These are phyloP conservation scores for Vanrija sp. DNA, from an alignment of 1,284 basidiomycete species.

Conservation along the genomic window DNA sequence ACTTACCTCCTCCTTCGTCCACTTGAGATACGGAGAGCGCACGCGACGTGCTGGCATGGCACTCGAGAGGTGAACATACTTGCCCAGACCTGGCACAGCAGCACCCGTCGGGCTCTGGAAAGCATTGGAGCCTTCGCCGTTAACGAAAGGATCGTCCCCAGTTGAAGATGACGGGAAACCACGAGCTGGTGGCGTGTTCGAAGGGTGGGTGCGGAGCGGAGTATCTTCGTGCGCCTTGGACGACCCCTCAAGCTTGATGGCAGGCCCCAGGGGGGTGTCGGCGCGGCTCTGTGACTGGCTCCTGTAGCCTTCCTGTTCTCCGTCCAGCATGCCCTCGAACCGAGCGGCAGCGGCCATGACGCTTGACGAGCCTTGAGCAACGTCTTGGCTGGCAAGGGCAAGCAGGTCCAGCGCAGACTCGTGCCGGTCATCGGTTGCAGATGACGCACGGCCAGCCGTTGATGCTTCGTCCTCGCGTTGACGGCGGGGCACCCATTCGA, in stretches of 20 bases:
- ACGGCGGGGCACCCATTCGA: slow-evolving; percentile 16
- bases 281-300: slow-evolving; percentile 2
- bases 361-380: slow-evolving; percentile 9
- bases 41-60: slow-evolving; percentile 38
- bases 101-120: slow-evolving; percentile 36
- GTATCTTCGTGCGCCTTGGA: slow-evolving; percentile 5
- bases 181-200: background rate
- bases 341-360: slow-evolving; percentile 9
- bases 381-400: slow-evolving; percentile 39
- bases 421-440: slow-evolving; percentile 1
- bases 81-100: slow-evolving; percentile 43
- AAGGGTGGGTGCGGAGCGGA: slow-evolving; percentile 3
- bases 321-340: slow-evolving; percentile 18
- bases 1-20: slow-evolving; percentile 46
- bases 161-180: slow-evolving; percentile 10
- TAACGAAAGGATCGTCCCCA: slow-evolving; percentile 13
- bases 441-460: background rate
- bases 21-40: slow-evolving; percentile 45
- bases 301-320: background rate
- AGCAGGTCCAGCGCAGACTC: slow-evolving; percentile 40
- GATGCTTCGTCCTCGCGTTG: slow-evolving; percentile 10
- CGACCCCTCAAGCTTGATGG: slow-evolving; percentile 27
- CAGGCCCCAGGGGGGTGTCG: slow-evolving; percentile 30
- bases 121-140: background rate
- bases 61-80: slow-evolving; percentile 43